Evolutionary conservation across 805 yeast species (phyloP), one percentile per base, ranked within the genome.

Genomic region (Candida sphagnicola): DNA sequence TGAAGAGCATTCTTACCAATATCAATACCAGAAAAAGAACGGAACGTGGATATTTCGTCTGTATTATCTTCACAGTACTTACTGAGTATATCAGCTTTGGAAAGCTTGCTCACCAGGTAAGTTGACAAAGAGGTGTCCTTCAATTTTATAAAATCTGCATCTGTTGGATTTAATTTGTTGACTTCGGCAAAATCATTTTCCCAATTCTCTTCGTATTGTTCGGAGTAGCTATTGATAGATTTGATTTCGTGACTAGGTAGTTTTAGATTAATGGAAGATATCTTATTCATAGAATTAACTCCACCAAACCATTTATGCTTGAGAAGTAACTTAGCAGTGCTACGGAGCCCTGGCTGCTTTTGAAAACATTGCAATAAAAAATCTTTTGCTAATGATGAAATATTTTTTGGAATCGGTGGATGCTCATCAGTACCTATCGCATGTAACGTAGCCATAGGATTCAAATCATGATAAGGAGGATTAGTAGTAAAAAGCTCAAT

Each of bases 391-490:
- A 59, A 25, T 0, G 65, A 50, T 0, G 78, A 59, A 4, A 75
- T 53, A 2, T 66, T 59, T 6, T 68, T 67, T 0, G 95, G 95
- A 15, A 85, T 59, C 1, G 82, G 80, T 2, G 91, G 88, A 39
- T 73, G 72, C 13, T 78, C 83, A 37, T 85, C 87, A 4, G 82
- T 77, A 0, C 87, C 95, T 37, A 87, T 83, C 0, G 93, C 89
- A 62, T 84, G 95, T 41, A 87, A 66, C 0, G 93, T 87, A 1
- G 87, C 83, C 80, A 85, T 80, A 8, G 84, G 82, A 41, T 80
- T 79, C 37, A 80, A 64, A 32, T 86, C 80, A 44, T 82, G 82
- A 51, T 87, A 88, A 0, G 97, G 96, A 0, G 99, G 98, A 35
- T 78, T 73, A 0, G 88, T 95, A 0, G 95, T 83, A 37, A 87